Base-by-base conservation (phyloP, 306 rosid species). In the Luffa acutangula region DNA sequence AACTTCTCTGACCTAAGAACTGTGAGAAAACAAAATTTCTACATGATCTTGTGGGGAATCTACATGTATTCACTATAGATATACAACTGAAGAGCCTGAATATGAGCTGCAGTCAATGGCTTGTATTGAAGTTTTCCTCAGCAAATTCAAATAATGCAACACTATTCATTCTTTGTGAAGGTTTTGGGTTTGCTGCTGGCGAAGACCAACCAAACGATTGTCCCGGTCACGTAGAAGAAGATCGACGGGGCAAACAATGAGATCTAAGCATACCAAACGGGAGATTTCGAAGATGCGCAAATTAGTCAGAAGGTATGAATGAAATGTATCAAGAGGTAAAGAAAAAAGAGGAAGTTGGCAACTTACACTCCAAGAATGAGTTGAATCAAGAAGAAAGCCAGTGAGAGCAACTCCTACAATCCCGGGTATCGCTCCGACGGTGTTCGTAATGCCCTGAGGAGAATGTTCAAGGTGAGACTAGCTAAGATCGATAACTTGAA, bases 311-410 rank as follows among this genome's bases (percentile, higher is more conserved):
- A 8, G 5, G 9, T 73, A 80, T 71, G 54, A 62, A 37, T 52
- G 78, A 62, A 66, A 79, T 46, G n/a, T 0, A 57, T 1, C 9
- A 56, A 76, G 33, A 53, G 33, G 46, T 75, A 51, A 77, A 11
- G 52, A 20, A 46, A 43, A 36, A 46, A 63, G 7, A 56, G 51
- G 58, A 53, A 81, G 33, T 45, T 10, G 78, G 64, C 53, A 76
- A 90, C 99, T 90, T 89, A 96, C 98, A 84, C 97, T 89, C 99
- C 99, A 95, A 57, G 99, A 95, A 90, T 96, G 97, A 84, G 99
- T 96, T 83, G 56, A 81, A 83, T 96, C 99, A 76, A 96, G 95
- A 85, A 93, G 96, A 81, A 90, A 91, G 59, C 97, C 99, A 2
- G 99, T 90, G 88, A 93, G 97, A 34, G 96, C 96, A 74, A 95